phyloP scores from a whole-genome alignment of 345 rosid genomes.

The Populus ilicifolia region DNA sequence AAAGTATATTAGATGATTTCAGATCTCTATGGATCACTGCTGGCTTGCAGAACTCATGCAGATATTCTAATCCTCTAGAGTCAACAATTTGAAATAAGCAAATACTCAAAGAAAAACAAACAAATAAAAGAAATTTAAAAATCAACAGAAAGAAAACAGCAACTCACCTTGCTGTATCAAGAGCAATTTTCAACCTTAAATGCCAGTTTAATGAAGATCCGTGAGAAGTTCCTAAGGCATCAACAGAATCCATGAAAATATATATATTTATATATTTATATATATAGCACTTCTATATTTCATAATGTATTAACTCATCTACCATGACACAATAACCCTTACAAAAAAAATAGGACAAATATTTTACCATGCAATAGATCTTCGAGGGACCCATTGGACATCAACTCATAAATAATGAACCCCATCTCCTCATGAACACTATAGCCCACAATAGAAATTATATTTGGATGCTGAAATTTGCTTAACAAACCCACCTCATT shows the following conservation, averaged over 20 bases:
- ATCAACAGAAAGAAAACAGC: constrained; percentile 3
- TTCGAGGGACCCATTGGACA: constrained; percentile 87
- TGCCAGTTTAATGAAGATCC: constrained; percentile 81
- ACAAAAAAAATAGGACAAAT: not conserved
- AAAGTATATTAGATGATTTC: constrained; percentile 89
- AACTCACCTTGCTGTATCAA: constrained; percentile 79
- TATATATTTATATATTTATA: not conserved
- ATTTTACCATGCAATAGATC: constrained; percentile 80
- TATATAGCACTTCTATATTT: not conserved
- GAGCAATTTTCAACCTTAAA: constrained; percentile 90
- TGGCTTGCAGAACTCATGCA: constrained; percentile 89
- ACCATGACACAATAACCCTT: not conserved
- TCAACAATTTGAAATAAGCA: constrained; percentile 25
- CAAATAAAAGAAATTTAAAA: not conserved
- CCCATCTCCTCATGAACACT: constrained; percentile 50
- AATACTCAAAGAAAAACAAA: not conserved
- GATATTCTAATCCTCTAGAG: constrained; percentile 89
- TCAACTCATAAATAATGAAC: constrained; percentile 80
- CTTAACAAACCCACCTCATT: constrained; percentile 78
- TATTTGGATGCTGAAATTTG: constrained; percentile 70
- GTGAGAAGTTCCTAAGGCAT: constrained; percentile 54
- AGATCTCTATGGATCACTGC: constrained; percentile 95
- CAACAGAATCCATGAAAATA: not conserved
- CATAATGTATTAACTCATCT: not conserved
- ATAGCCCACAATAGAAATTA: constrained; percentile 74